Evolutionary conservation across 495 filamentous ascomycete species (phyloP).

Genomic region (Podospora conica): DNA sequence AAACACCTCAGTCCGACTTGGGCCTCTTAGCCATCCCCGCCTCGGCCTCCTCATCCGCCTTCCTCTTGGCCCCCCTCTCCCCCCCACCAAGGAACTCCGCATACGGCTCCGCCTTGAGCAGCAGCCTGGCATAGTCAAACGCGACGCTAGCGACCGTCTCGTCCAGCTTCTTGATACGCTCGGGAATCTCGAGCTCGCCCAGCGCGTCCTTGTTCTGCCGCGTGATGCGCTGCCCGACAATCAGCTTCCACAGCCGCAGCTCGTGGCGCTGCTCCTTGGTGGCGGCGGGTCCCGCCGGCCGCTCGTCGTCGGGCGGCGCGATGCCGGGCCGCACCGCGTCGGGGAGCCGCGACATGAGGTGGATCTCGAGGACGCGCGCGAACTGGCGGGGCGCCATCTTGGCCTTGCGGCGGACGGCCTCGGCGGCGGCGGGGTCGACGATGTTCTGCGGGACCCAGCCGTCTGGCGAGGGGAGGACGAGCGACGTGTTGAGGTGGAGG

Average conservation of each 20-base stretch:
- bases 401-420: constrained; percentile 53
- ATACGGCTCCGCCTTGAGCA: constrained; percentile 35
- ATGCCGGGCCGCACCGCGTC: constrained; percentile 49
- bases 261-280: constrained; percentile 35
- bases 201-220: constrained; percentile 71
- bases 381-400: constrained; percentile 91
- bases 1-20: background rate
- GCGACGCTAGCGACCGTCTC: constrained; percentile 70
- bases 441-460: constrained; percentile 54
- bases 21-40: background rate
- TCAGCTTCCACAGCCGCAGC: constrained; percentile 77
- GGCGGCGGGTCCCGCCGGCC: background rate
- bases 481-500: constrained; percentile 46
- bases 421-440: constrained; percentile 51
- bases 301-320: constrained; percentile 10
- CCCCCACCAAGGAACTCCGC: background rate
- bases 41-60: background rate
- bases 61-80: background rate
- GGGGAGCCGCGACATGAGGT: constrained; percentile 71
- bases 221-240: constrained; percentile 76
- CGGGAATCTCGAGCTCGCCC: constrained; percentile 66
- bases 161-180: constrained; percentile 76
- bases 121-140: constrained; percentile 69
- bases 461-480: constrained; percentile 28
- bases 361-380: constrained; percentile 77